Conservation (phyloP, 2,329 filamentous ascomycete genomes). For the Cercospora brassicicola region DNA sequence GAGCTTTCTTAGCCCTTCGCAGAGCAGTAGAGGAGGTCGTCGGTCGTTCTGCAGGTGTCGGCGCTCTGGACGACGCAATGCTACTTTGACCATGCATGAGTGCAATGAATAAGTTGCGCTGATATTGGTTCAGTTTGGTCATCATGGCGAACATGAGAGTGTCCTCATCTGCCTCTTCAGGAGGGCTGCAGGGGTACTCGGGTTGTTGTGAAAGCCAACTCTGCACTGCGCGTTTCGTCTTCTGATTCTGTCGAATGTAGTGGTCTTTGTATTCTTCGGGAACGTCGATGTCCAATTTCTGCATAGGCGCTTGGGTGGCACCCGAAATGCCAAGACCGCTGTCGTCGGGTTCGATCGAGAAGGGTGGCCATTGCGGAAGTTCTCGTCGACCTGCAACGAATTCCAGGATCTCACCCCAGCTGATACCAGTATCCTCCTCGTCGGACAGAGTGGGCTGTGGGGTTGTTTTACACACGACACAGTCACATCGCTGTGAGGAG, state of each 20-base stretch:
- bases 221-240: slow-evolving; percentile 87
- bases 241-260: slow-evolving; percentile 87
- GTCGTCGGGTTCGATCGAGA: slow-evolving; percentile 64
- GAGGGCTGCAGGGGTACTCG: slow-evolving; percentile 70
- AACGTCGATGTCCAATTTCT: slow-evolving; percentile 87
- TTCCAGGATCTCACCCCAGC: slow-evolving; percentile 94
- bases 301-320: slow-evolving; percentile 60
- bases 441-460: slow-evolving; percentile 47
- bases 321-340: slow-evolving; percentile 57
- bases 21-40: slow-evolving; percentile 63
- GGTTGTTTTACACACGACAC: slow-evolving; percentile 72
- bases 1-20: slow-evolving; percentile 70
- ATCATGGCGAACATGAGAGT: slow-evolving; percentile 91
- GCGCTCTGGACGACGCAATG: slow-evolving; percentile 58
- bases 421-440: slow-evolving; percentile 66
- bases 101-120: slow-evolving; percentile 79
- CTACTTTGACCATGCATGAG: slow-evolving; percentile 64
- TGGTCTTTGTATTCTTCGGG: slow-evolving; percentile 91
- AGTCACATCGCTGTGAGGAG: slow-evolving; percentile 79
- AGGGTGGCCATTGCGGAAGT: slow-evolving; percentile 84
- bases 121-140: slow-evolving; percentile 74
- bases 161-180: slow-evolving; percentile 89
- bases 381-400: slow-evolving; percentile 86
- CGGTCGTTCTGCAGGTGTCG: slow-evolving; percentile 58
- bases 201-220: slow-evolving; percentile 82